Evolutionary conservation across 352 stramenopile species (phyloP), one percentile per base, ranked within the genome.

Genomic region (Globisporangium uncinulatum): DNA sequence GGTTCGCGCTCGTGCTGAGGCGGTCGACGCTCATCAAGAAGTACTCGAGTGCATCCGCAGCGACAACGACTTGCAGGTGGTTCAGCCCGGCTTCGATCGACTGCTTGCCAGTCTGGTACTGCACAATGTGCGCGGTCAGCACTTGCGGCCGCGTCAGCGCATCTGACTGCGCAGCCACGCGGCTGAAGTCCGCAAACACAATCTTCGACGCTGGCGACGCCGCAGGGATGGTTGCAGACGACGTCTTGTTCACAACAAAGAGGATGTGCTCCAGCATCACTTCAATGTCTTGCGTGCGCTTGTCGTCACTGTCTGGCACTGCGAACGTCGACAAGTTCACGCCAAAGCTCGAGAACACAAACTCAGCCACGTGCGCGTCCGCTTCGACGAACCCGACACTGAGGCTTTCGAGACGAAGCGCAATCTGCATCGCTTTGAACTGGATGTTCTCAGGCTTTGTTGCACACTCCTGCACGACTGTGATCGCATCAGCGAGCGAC

Each of bases 11-110:
- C 31, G 73, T 84, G 39, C 50, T 80, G 19, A 87, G 50, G 6
- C 76, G 76, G 63, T 89, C 79, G 9, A 82, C 60, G 44, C 77
- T 87, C 52, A 88, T 59, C 51, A 90, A 48, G 51, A 90, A 88
- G 54, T 79, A 57, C 55, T 90, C 77, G 4, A 90, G 68, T 14
- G 70, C 75, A 19, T 67, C 51, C 6, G 70, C 70, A 50, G 67
- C 71, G 4, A 71, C 51, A 24, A 86, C 59, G 31, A 87, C 42
- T 31, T 74, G 76, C 31, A 85, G 51, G 41, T 83, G 79, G 45
- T 76, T 84, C 50, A 86, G 46, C 4, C 54, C 47, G 50, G 70
- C 69, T 29, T 70, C 61, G 19, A 86, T 61, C 47, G 68, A 56
- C 31, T 81, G 73, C 44, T 85, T 66, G 17, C 73, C 75, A 47